A percentile compares a stretch with the other conserved stretches of the same genome.
phyloP scores from a whole-genome alignment of 495 filamentous ascomycete genomes.

The Halenospora varia region DNA sequence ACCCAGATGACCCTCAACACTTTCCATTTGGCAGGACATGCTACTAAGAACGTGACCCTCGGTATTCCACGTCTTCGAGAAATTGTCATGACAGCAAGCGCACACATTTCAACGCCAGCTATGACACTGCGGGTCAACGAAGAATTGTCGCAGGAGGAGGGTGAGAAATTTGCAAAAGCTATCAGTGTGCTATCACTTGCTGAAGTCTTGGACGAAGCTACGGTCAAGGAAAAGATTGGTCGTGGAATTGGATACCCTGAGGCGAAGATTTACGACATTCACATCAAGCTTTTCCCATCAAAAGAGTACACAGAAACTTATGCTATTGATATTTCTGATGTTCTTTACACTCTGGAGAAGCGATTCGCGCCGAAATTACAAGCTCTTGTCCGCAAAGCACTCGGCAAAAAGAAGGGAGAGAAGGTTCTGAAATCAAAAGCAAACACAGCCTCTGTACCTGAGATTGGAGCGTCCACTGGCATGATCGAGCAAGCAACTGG shows the following conservation, averaged over 20 bases:
- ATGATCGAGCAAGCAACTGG: constrained; percentile 53
- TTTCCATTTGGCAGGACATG: constrained; percentile 98
- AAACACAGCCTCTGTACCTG: constrained; percentile 65
- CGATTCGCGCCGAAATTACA: constrained; percentile 72
- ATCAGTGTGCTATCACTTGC: constrained; percentile 86
- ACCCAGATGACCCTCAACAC: constrained; percentile 99
- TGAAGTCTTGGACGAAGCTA: constrained; percentile 80
- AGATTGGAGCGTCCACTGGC: constrained; percentile 76
- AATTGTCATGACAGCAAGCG: constrained; percentile 97
- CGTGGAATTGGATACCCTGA: constrained; percentile 57
- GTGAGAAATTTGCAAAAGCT: constrained; percentile 81
- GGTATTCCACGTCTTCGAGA: constrained; percentile 96
- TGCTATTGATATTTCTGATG: constrained; percentile 72
- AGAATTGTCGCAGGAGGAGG: constrained; percentile 64
- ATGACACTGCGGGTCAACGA: constrained; percentile 83
- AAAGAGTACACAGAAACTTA: constrained; percentile 82
- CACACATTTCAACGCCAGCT: constrained; percentile 78
- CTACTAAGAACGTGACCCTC: constrained; percentile 96
- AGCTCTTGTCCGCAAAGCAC: constrained; percentile 62
- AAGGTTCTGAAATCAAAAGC: constrained; percentile 47
- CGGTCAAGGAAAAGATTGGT: constrained; percentile 72
- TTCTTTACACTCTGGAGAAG: constrained; percentile 71
- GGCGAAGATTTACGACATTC: constrained; percentile 81
- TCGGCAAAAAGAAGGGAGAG: constrained; percentile 70
- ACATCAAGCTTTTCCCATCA: constrained; percentile 76